Base-by-base conservation (phyloP, 257 asterid species). In the Primulina huaijiensis region DNA sequence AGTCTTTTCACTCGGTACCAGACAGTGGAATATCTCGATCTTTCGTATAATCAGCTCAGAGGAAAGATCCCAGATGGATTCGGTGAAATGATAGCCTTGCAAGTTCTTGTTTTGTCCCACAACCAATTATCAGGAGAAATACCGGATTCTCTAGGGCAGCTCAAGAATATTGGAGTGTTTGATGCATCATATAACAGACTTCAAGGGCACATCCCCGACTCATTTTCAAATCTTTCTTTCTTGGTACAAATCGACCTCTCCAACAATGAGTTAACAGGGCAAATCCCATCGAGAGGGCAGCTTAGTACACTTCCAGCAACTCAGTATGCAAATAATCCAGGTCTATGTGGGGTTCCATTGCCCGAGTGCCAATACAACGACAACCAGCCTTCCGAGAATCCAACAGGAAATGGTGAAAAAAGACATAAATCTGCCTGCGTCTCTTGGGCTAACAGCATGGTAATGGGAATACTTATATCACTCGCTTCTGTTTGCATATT, bases 251-350 rank as follows among this genome's bases (percentile, higher is more conserved):
- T 92, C 35, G 98, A 92, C 68, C 76, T 92, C 23, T 92, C 98
- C 6, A 76, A 84, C 75, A 92, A 92, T 16, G 96, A 92, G 46
- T 79, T 92, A n/a, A 92, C 98, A 0, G 97, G 98, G 2, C 83
- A 90, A 70, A 92, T 92, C 60, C 98, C 98, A 2, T 73, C 83
- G 23, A 83, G 92, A 21, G 98, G 98, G 2, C 98, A 92, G 73
- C 91, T 92, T 0, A 92, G 98, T 67, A 92, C 97, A 11, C 97
- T 92, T 16, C 98, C 98, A 1, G 98, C 97, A 2, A 84, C 72
- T 34, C 98, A 92, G 66, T 92, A 81, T 53, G 95, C 78, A 1
- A 84, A 88, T 59, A 92, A 92, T 74, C 98, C 98, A 1, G 98
- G 98, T 14, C 76, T 92, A 10, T 92, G 98, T 60, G 98, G 98